Percentiles rank a stretch among this genome's conserved stretches.
These are phyloP conservation scores for Cystobasidium slooffiae DNA, from an alignment of 1,284 basidiomycete genomes.

Conservation along the genomic window DNA sequence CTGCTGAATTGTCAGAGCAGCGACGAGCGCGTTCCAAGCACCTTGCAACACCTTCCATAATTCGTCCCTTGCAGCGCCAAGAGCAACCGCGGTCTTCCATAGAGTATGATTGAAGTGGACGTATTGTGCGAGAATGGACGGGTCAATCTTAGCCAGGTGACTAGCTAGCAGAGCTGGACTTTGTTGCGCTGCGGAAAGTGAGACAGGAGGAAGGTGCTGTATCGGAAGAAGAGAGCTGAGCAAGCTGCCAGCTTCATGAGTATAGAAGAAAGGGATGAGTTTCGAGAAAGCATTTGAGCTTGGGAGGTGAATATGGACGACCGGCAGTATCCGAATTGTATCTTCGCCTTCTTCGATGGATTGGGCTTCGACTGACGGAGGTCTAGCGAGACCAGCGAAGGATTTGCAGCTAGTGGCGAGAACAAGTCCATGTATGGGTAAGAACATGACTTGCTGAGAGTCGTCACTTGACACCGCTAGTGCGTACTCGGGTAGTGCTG, in stretches of 20 bases:
- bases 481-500: slow-evolving; percentile 22
- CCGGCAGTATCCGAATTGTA: slow-evolving; percentile 8
- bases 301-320: slow-evolving; percentile 36
- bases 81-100: slow-evolving; percentile 37
- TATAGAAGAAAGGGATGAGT: slow-evolving; percentile 39
- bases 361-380: background rate
- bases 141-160: slow-evolving; percentile 21
- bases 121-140: slow-evolving; percentile 6
- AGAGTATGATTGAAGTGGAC: slow-evolving; percentile 17
- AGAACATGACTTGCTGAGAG: slow-evolving; percentile 4
- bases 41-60: slow-evolving; percentile 32
- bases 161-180: slow-evolving; percentile 21
- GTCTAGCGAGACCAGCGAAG: slow-evolving; percentile 14
- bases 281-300: slow-evolving; percentile 32
- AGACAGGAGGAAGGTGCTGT: slow-evolving; percentile 3
- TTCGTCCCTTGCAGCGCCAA: slow-evolving; percentile 27
- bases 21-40: slow-evolving; percentile 31
- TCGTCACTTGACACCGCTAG: slow-evolving; percentile 37
- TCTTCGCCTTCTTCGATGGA: background rate
- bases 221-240: slow-evolving; percentile 23
- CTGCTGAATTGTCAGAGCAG: slow-evolving; percentile 28
- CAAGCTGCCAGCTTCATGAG: slow-evolving; percentile 10
- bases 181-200: background rate
- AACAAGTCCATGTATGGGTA: slow-evolving; percentile 35
- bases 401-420: slow-evolving; percentile 24